Evolutionary conservation across 805 yeast genomes (phyloP).

Genomic region (Starmerella sp.): DNA sequence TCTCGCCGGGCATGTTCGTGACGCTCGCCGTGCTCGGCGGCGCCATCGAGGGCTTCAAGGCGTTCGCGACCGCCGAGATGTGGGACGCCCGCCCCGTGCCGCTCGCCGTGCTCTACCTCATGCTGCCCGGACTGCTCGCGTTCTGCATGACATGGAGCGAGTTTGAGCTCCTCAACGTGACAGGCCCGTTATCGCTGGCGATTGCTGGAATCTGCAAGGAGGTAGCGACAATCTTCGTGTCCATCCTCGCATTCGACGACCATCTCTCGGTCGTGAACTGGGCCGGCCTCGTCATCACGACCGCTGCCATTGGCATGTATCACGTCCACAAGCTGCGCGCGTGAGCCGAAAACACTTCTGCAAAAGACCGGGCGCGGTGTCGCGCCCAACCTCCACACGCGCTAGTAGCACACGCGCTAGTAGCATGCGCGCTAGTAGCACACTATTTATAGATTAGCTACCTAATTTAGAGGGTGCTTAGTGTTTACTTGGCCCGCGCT

Average conservation of each 20-base stretch:
- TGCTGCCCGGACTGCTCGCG: constrained; percentile 78
- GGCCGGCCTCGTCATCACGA: constrained; percentile 62
- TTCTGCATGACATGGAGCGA: constrained; percentile 78
- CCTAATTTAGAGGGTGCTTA: too few relatives aligned
- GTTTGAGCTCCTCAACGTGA: constrained; percentile 66
- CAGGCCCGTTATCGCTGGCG: constrained; percentile 75
- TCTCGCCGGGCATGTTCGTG: constrained; percentile 74
- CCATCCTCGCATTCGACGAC: constrained; percentile 68
- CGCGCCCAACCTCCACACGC: too few relatives aligned
- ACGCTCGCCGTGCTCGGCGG: constrained; percentile 52
- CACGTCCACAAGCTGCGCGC: constrained; percentile 31
- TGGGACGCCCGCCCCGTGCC: constrained; percentile 55
- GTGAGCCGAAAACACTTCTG: not conserved
- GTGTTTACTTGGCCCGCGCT: too few relatives aligned
- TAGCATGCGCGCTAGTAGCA: too few relatives aligned
- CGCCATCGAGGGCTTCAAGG: constrained; percentile 53
- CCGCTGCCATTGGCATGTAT: constrained; percentile 73
- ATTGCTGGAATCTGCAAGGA: constrained; percentile 93
- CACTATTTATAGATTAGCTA: too few relatives aligned
- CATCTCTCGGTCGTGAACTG: constrained; percentile 52
- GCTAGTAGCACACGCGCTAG: too few relatives aligned
- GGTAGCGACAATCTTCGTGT: constrained; percentile 61
- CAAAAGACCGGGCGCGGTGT: too few relatives aligned
- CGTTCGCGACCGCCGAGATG: constrained; percentile 43
- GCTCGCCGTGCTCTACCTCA: constrained; percentile 45